Conservation (phyloP, 2,329 filamentous ascomycete genomes). For the Microthyrium microscopicum region DNA sequence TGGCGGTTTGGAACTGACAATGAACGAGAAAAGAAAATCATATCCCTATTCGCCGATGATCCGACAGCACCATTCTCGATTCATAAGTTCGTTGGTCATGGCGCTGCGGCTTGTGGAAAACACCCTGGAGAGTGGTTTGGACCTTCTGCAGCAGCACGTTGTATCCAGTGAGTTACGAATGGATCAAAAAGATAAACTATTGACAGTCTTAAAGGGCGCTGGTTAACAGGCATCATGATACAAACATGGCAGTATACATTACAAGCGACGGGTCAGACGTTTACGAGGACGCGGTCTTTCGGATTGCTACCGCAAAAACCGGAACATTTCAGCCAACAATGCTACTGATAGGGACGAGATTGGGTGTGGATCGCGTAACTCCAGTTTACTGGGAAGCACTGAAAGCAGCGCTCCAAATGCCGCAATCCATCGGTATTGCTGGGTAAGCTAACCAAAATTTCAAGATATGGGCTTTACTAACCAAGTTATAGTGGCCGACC, state of each 20-base stretch:
- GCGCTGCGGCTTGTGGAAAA: slow-evolving; percentile 75
- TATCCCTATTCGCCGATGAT: slow-evolving; percentile 77
- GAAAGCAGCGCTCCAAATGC: slow-evolving; percentile 66
- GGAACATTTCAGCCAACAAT: slow-evolving; percentile 64
- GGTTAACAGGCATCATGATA: slow-evolving; percentile 44
- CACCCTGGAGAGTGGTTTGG: slow-evolving; percentile 98
- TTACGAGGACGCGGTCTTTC: slow-evolving; percentile 76
- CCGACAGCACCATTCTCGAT: slow-evolving; percentile 80
- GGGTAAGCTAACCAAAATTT: slow-evolving; percentile 42
- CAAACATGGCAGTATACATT: slow-evolving; percentile 63
- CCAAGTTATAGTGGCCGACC: slow-evolving; percentile 55
- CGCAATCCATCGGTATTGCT: slow-evolving; percentile 89
- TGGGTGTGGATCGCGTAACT: slow-evolving; percentile 89
- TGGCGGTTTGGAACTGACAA: slow-evolving; percentile 52
- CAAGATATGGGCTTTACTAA: slow-evolving; percentile 3
- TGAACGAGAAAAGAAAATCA: slow-evolving; percentile 49
- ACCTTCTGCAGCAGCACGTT: slow-evolving; percentile 85
- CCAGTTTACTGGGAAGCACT: slow-evolving; percentile 93
- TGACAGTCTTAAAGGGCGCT: slow-evolving; percentile 44
- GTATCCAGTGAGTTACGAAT: slow-evolving; percentile 57
- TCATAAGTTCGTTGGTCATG: slow-evolving; percentile 82
- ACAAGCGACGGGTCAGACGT: slow-evolving; percentile 84
- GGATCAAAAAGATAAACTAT: slow-evolving; percentile 1
- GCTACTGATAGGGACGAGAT: slow-evolving; percentile 70
- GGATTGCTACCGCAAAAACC: slow-evolving; percentile 52